phyloP scores from a whole-genome alignment of 768 basidiomycete genomes.

The Rhodosporidiobolus sp. region DNA sequence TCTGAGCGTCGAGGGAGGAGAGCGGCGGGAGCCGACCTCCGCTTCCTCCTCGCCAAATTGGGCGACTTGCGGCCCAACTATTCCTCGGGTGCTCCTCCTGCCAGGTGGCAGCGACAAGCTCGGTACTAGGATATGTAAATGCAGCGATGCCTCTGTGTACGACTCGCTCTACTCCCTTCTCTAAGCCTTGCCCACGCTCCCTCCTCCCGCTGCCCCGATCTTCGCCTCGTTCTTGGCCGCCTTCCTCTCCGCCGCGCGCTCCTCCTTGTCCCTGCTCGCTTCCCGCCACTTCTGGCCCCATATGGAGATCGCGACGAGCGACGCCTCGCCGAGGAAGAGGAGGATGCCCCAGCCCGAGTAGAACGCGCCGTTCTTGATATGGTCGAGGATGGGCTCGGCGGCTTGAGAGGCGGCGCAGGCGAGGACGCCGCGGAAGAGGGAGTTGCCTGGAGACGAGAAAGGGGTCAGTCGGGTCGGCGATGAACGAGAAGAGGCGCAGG shows the following conservation, averaged over 20 bases:
- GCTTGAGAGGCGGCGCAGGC: conserved; percentile 65
- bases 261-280: neutral
- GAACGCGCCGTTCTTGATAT: conserved; percentile 40
- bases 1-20: no score
- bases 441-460: conserved; percentile 53
- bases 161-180: neutral
- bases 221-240: no score
- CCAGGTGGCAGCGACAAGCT: neutral
- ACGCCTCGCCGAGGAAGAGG: conserved; percentile 7
- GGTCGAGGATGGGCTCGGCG: conserved; percentile 67
- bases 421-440: conserved; percentile 65
- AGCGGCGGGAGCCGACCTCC: no score
- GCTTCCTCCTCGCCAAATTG: no score
- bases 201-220: no score
- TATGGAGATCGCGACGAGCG: conserved; percentile 7
- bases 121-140: neutral
- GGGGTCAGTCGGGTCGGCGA: no score
- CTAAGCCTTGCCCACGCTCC: no score
- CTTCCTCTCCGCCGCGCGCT: neutral
- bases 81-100: no score
- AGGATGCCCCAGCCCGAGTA: conserved; percentile 51
- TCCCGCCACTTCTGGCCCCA: conserved; percentile 17
- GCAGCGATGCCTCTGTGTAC: no score
- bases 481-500: no score
- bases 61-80: no score